phyloP scores from a whole-genome alignment of 2,329 filamentous ascomycete genomes.

The Colletotrichum gigasporum region DNA sequence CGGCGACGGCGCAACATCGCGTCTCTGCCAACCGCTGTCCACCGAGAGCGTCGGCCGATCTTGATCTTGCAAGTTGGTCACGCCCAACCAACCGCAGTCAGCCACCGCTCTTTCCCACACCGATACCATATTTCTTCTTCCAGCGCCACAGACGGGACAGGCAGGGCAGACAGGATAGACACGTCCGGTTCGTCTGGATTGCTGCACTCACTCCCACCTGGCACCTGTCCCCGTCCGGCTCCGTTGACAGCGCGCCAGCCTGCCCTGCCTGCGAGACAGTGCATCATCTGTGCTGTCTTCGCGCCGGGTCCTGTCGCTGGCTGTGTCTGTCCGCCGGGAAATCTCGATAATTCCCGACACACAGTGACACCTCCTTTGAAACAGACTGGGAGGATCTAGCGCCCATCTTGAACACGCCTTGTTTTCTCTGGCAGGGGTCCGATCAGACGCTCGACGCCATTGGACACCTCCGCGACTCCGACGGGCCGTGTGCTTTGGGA shows the following conservation, averaged over 20 bases:
- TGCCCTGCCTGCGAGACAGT: constrained; percentile 11
- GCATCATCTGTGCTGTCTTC: constrained; percentile 27
- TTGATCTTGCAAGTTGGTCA: too few relatives aligned
- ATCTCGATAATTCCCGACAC: constrained; percentile 22
- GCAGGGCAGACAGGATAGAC: too few relatives aligned
- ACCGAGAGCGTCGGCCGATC: background rate
- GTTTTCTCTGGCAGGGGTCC: constrained; percentile 20
- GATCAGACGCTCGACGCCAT: constrained; percentile 15
- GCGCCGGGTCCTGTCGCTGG: constrained; percentile 16
- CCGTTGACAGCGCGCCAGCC: constrained; percentile 7
- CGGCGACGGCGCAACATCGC: background rate
- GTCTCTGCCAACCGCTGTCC: background rate
- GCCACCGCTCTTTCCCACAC: background rate
- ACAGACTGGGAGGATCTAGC: constrained; percentile 27
- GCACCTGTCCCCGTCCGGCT: background rate
- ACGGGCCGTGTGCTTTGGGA: constrained; percentile 20
- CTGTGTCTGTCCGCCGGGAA: constrained; percentile 21
- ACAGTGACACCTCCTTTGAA: constrained; percentile 30
- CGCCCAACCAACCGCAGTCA: background rate
- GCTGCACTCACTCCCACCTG: background rate
- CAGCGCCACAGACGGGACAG: too few relatives aligned
- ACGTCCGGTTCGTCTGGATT: background rate
- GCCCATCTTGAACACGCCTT: constrained; percentile 21
- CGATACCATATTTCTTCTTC: background rate
- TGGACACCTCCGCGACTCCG: constrained; percentile 5